A percentile compares a stretch with the other conserved stretches of the same genome.
Evolutionary conservation across 805 yeast genomes (phyloP).

Genomic region (Pichia thaimueangensis): DNA sequence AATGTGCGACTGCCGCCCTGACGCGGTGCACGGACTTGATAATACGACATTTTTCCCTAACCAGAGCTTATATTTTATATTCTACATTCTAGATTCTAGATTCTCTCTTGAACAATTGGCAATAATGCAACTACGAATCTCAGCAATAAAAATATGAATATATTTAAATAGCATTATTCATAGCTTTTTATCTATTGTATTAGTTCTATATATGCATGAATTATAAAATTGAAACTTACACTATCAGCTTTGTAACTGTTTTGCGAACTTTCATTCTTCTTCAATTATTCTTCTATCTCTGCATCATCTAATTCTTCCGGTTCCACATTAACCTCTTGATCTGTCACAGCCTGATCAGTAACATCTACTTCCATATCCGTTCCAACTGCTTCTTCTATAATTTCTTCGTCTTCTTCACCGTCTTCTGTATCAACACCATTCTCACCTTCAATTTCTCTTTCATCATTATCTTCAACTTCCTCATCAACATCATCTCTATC

Average conservation of each 20-base stretch:
- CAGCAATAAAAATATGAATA: too few relatives aligned
- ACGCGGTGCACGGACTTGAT: constrained; percentile 6
- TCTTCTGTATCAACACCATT: constrained; percentile 7
- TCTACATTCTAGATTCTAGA: too few relatives aligned
- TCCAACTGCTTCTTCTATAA: not conserved
- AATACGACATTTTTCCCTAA: too few relatives aligned
- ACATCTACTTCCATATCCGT: not conserved
- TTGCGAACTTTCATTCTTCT: too few relatives aligned
- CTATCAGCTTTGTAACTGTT: not conserved
- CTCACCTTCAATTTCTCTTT: constrained; percentile 9
- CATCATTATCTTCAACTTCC: constrained; percentile 10
- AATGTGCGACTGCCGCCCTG: not conserved
- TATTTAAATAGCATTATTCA: too few relatives aligned
- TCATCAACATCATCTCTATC: constrained; percentile 6
- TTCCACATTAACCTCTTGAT: not conserved
- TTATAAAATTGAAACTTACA: too few relatives aligned
- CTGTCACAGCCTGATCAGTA: not conserved
- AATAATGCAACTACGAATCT: too few relatives aligned
- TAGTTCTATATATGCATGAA: too few relatives aligned
- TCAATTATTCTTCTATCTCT: constrained; percentile 7
- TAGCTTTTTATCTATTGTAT: too few relatives aligned
- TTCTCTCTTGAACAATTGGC: too few relatives aligned
- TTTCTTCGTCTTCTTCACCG: constrained; percentile 1
- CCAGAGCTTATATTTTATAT: too few relatives aligned
- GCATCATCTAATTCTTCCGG: constrained; percentile 2